A percentile compares a stretch with the other conserved stretches of the same genome.
Evolutionary conservation across 2,329 filamentous ascomycete species (phyloP).

Genomic region (Alternaria viburni): DNA sequence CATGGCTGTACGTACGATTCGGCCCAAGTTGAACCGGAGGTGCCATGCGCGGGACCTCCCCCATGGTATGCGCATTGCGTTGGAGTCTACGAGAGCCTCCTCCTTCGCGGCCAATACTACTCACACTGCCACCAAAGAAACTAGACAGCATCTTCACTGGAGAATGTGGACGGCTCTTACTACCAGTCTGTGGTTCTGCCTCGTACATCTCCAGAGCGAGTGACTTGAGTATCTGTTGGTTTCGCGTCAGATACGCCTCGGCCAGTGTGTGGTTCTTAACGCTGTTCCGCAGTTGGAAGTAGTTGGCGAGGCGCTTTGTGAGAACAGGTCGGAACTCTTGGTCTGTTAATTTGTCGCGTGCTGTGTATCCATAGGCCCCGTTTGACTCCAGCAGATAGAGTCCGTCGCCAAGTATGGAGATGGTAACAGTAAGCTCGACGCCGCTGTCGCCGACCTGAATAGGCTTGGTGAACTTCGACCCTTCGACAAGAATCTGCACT

Average conservation of each 20-base stretch:
- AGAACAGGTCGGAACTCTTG: conserved; percentile 78
- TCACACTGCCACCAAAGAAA: conserved; percentile 69
- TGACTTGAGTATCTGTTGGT: conserved; percentile 76
- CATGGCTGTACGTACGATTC: conserved; percentile 45
- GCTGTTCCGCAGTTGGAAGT: conserved; percentile 73
- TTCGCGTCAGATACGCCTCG: conserved; percentile 74
- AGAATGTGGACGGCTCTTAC: conserved; percentile 77
- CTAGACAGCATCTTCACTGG: conserved; percentile 90
- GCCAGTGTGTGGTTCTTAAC: conserved; percentile 69
- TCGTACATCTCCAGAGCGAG: conserved; percentile 68
- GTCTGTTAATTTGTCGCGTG: conserved; percentile 73
- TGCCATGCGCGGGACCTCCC: conserved; percentile 45
- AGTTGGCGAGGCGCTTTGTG: conserved; percentile 74
- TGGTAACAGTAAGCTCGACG: conserved; percentile 72
- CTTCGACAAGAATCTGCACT: conserved; percentile 76
- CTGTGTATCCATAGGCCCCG: conserved; percentile 73
- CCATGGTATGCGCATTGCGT: conserved; percentile 40
- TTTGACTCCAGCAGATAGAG: conserved; percentile 63
- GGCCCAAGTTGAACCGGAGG: conserved; percentile 44
- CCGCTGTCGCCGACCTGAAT: conserved; percentile 57
- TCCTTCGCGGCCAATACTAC: conserved; percentile 23
- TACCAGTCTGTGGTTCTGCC: conserved; percentile 57
- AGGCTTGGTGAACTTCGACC: conserved; percentile 67
- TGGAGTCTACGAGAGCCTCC: conserved; percentile 43
- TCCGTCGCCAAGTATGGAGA: conserved; percentile 62